Conservation (phyloP, 495 filamentous ascomycete genomes). For the Lasiosphaeria miniovina region DNA sequence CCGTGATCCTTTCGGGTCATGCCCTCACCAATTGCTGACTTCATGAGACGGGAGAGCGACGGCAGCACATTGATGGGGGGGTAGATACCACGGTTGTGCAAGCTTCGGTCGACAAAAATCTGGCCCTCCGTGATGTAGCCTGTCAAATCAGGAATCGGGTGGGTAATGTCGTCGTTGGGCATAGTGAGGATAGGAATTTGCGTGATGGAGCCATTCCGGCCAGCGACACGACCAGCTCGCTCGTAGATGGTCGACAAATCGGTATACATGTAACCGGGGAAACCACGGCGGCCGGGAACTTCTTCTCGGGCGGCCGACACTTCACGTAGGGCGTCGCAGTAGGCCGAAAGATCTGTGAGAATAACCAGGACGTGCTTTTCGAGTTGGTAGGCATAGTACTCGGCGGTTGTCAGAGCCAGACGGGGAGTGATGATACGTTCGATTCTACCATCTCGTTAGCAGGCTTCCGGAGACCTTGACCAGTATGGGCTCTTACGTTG, state of each 20-base stretch:
- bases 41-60: constrained; percentile 98
- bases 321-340: constrained; percentile 98
- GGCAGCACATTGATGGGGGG: constrained; percentile 99
- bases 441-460: constrained; percentile 59
- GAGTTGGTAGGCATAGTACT: constrained; percentile 99
- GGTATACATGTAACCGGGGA: constrained; percentile 99
- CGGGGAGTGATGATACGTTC: constrained; percentile 99
- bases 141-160: constrained; percentile 97
- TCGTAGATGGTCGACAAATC: constrained; percentile 99
- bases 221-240: constrained; percentile 95
- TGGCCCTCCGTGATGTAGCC: constrained; percentile 99
- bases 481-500: constrained; percentile 65
- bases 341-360: constrained; percentile 94
- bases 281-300: constrained; percentile 98
- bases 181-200: constrained; percentile 99
- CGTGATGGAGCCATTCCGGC: constrained; percentile 96
- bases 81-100: constrained; percentile 95
- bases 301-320: constrained; percentile 98
- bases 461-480: constrained; percentile 3
- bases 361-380: constrained; percentile 99
- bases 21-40: constrained; percentile 96
- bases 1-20: constrained; percentile 94
- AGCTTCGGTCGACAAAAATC: constrained; percentile 93
- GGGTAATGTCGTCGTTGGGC: constrained; percentile 99
- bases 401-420: constrained; percentile 95